Evolutionary conservation across 345 rosid species (phyloP).

Genomic region (Acer negundo): DNA sequence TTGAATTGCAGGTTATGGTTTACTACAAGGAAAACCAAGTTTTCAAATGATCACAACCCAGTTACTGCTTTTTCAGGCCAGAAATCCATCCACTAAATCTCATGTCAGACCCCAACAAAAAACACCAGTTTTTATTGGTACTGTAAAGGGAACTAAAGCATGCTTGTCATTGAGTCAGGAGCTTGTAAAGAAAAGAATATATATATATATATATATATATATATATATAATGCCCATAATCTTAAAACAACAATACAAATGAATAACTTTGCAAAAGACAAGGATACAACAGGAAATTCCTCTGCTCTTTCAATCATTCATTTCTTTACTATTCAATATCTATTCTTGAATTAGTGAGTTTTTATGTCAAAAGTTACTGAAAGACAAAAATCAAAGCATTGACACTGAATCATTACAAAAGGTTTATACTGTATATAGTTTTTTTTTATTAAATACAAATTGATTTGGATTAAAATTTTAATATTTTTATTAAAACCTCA

Average conservation of each 20-base stretch:
- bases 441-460: no score
- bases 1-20: conserved; percentile 23
- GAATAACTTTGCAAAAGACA: conserved; percentile 22
- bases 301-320: conserved; percentile 24
- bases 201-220: conserved; percentile 14
- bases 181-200: conserved; percentile 31
- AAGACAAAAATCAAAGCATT: no score
- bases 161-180: conserved; percentile 51
- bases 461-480: no score
- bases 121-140: conserved; percentile 37
- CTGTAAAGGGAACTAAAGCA: conserved; percentile 52
- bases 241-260: conserved; percentile 35
- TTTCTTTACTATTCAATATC: conserved; percentile 4
- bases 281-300: conserved; percentile 38
- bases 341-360: not conserved
- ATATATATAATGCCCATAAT: conserved; percentile 24
- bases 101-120: conserved; percentile 50
- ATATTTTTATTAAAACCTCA: no score
- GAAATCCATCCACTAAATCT: conserved; percentile 52
- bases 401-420: no score
- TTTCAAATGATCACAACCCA: conserved; percentile 40
- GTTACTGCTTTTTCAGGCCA: conserved; percentile 38
- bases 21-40: conserved; percentile 16
- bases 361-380: no score
- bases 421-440: no score